Evolutionary conservation across 164 flowering plant genomes (phyloP), one percentile per base, ranked within the genome.

Genomic region (Macadamia tetraphylla): DNA sequence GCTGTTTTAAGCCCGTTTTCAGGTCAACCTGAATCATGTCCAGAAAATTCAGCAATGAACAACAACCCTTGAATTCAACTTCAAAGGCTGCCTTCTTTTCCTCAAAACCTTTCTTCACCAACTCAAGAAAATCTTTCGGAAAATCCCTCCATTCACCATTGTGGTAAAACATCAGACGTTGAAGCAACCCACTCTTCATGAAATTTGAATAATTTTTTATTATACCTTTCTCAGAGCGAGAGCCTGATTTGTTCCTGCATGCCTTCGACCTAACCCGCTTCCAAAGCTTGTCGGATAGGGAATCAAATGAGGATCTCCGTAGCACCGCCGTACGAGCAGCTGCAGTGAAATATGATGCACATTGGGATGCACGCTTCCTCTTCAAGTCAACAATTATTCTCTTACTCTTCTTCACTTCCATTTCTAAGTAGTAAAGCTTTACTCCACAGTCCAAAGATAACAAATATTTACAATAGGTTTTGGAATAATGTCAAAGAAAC

Each of bases 91-190:
- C 71, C 70, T 77, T 86, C 81, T 86, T 89, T 5, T 29, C 66
- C 46, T 75, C 63, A 58, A 92, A 76, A 69, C 84, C 90, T 60
- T 84, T 79, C 74, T 62, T 81, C 17, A 87, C 76, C 42, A 73
- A 46, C 49, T 63, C 71, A 68, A 87, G 58, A 32, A 84, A 8
- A 68, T 77, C 79, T 23, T 65, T 66, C 3, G 96, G 82, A 67
- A 88, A 78, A 76, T 90, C 90, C 59, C 51, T 74, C 99, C 99
- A 94, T 12, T 83, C 83, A 48, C 86, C 89, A 71, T 80, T 76
- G 65, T 82, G 78, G 76, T 80, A 85, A 52, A 75, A 84, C 90
- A 94, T 75, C 49, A 94, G 12, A 44, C 91, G 88, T 32, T 86
- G 63, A 9, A 92, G 95, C 42, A 74, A 63, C 48, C 86, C 84